Percentiles rank a stretch among this genome's conserved stretches.
Conservation (phyloP, 768 basidiomycete genomes). For the Tulasnella sp. region DNA sequence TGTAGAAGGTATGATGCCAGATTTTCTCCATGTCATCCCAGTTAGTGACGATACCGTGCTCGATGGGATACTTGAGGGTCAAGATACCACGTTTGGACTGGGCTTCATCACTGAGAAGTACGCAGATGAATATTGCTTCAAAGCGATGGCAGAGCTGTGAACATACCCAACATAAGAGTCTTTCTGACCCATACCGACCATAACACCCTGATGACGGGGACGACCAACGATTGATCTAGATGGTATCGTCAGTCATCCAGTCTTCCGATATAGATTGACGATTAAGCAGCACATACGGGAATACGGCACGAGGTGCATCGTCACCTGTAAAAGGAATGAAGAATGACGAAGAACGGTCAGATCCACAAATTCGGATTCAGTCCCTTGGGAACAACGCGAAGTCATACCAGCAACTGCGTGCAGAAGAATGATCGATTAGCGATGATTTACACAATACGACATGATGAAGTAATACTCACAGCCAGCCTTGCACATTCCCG, state of each 20-base stretch:
- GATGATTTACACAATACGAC: conserved; percentile 10
- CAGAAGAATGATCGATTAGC: no score
- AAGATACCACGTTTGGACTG: conserved; percentile 93
- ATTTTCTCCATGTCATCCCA: conserved; percentile 89
- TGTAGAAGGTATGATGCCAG: conserved; percentile 95
- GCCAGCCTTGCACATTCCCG: conserved; percentile 99
- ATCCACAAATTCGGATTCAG: not conserved
- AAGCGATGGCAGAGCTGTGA: conserved; percentile 10
- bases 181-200: conserved; percentile 96
- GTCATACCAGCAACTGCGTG: conserved; percentile 14
- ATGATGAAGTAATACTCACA: conserved; percentile 41
- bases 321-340: conserved; percentile 42
- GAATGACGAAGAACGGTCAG: conserved; percentile 21
- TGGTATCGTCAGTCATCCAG: conserved; percentile 14
- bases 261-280: not conserved
- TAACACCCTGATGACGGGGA: conserved; percentile 86
- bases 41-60: conserved; percentile 92
- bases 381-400: conserved; percentile 19
- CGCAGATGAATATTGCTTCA: conserved; percentile 3
- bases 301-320: conserved; percentile 84
- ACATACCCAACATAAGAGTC: conserved; percentile 89
- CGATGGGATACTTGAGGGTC: conserved; percentile 84
- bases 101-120: conserved; percentile 57
- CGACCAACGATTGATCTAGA: conserved; percentile 83
- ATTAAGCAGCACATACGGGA: conserved; percentile 56